Evolutionary conservation across 495 filamentous ascomycete genomes (phyloP).

Genomic region (Neurospora sp.): DNA sequence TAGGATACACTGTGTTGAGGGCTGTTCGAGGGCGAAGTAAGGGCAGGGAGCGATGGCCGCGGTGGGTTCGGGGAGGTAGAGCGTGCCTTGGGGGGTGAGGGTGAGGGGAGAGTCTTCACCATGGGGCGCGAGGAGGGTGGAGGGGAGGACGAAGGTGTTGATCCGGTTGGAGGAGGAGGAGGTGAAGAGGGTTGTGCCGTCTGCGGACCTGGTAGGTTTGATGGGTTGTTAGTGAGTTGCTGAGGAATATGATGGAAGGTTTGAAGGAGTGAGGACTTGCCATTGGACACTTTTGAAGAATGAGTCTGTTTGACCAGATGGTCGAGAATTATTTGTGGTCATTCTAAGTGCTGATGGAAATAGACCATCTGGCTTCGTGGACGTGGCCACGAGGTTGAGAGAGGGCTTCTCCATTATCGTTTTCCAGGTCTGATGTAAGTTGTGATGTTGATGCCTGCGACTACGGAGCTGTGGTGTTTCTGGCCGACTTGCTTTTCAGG

Average conservation of each 20-base stretch:
- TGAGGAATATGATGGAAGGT: background rate
- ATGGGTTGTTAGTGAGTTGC: constrained; percentile 2
- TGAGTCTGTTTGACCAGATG: constrained; percentile 2
- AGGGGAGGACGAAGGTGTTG: constrained; percentile 62
- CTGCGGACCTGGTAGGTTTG: constrained; percentile 44
- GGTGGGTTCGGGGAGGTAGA: constrained; percentile 56
- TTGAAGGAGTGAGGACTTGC: constrained; percentile 6
- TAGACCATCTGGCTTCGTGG: constrained; percentile 8
- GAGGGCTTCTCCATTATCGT: constrained; percentile 12
- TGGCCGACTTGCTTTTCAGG: background rate
- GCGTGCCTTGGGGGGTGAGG: constrained; percentile 51
- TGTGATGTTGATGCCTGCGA: background rate
- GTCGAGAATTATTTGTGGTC: background rate
- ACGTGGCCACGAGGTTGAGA: constrained; percentile 12
- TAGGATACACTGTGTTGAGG: constrained; percentile 57
- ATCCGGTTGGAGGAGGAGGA: constrained; percentile 57
- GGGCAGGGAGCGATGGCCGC: constrained; percentile 66
- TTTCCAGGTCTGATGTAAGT: background rate
- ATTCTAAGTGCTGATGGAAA: background rate
- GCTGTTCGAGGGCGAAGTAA: constrained; percentile 54
- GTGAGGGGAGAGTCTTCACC: constrained; percentile 20
- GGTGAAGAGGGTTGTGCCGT: constrained; percentile 77
- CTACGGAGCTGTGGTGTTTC: background rate
- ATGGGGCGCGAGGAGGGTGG: constrained; percentile 52
- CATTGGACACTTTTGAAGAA: constrained; percentile 30